phyloP scores from a whole-genome alignment of 306 rosid species.

The Glycyrrhiza uralensis region DNA sequence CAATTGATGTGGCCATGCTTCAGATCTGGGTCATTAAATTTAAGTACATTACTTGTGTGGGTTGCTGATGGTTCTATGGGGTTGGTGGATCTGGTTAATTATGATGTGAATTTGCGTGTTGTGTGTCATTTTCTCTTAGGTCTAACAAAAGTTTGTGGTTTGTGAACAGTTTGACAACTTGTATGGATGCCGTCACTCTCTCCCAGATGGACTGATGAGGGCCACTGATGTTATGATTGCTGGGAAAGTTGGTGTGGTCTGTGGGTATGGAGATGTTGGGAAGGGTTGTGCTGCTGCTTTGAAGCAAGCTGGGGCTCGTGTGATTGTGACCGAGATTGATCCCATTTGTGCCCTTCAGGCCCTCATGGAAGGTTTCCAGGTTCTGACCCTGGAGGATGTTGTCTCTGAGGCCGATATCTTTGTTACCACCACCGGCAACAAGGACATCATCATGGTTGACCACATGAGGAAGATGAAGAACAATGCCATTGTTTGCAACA shows the following conservation, averaged over 20 bases:
- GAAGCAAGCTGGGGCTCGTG: slow-evolving; percentile 99
- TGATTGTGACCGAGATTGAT: slow-evolving; percentile 88
- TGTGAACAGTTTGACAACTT: slow-evolving; percentile 86
- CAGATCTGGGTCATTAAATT: background rate
- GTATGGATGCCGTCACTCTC: slow-evolving; percentile 99
- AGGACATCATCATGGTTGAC: slow-evolving; percentile 91
- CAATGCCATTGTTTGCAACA: slow-evolving; percentile 96
- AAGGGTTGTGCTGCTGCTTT: slow-evolving; percentile 97
- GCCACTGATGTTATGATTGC: slow-evolving; percentile 99
- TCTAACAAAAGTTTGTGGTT: background rate
- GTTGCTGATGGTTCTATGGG: background rate
- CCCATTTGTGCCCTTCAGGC: slow-evolving; percentile 99
- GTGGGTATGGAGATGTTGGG: slow-evolving; percentile 95
- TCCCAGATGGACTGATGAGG: slow-evolving; percentile 96
- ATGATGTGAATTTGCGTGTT: background rate
- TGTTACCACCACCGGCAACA: slow-evolving; percentile 98
- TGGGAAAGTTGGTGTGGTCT: slow-evolving; percentile 83
- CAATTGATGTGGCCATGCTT: background rate
- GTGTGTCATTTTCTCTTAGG: background rate
- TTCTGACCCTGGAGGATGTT: slow-evolving; percentile 65
- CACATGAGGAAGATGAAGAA: slow-evolving; percentile 97
- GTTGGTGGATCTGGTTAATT: background rate
- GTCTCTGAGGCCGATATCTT: slow-evolving; percentile 80
- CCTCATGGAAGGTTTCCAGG: slow-evolving; percentile 88
- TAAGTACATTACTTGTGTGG: background rate